Base-by-base conservation (phyloP, 768 basidiomycete genomes). In the Auriscalpium microsporum region DNA sequence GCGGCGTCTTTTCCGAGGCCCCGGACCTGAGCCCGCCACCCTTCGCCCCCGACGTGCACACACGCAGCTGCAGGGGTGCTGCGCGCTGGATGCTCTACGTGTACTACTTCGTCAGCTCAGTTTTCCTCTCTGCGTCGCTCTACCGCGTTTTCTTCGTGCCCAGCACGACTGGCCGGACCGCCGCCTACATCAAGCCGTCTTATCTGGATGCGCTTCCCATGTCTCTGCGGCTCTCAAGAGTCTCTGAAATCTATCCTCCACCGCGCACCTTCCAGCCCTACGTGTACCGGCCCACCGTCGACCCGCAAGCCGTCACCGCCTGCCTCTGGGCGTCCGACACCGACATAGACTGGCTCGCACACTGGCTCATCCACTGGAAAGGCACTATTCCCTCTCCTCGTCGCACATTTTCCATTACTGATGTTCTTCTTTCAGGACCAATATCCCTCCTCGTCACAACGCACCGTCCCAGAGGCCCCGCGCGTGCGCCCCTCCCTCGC, bases 261-360 rank as follows among this genome's bases (percentile, higher is more conserved):
- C 67, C 64, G 14, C 45, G 48, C 21, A 37, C 50, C 16, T 57
- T 70, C 19, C 46, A 46, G 19, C 65, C 64, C 0, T 62, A 61
- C 37, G 47, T 64, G 11, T 33, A 65, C 10, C 50, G 56, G 10
- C 59, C 65, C 0, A 36, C 45, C 2, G 19, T 50, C 10, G 56
- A 62, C 13, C 48, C 58, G 0, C 54, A 59, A 1, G 56, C 53
- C 8, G 50, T 76, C 17, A 73, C 79, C 0, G 81, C 79, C 38
- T 82, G 81, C 63, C 63, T 80, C 16, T 81, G 81, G 81, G 64
- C 70, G 13, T 58, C 67, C 11, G 76, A 76, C 48, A 52, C 48
- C 13, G 65, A 66, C 3, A 17, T 81, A 14, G 68, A 70, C 14
- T 52, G 62, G 14, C 57, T 78, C 0, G 58, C 71, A 17, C 53